Conservation (phyloP, 257 asterid species). For the Nicotiana paniculata region DNA sequence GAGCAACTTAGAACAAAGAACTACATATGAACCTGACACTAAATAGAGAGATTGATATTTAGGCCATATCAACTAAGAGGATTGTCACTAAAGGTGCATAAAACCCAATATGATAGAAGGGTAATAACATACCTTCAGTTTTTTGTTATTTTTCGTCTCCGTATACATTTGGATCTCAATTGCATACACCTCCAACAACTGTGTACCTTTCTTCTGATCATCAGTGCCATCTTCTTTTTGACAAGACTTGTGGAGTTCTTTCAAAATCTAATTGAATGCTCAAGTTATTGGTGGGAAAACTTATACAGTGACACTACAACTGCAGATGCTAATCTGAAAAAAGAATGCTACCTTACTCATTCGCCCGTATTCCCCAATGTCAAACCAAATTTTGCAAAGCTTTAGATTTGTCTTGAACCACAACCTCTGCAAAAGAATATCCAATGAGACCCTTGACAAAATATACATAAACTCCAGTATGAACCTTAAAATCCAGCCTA, state of each 20-base stretch:
- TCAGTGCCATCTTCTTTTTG: constrained; percentile 95
- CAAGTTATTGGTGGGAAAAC: not conserved
- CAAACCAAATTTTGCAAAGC: constrained; percentile 98
- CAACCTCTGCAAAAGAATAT: constrained; percentile 48
- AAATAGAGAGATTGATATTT: not conserved
- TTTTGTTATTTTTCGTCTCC: constrained; percentile 93
- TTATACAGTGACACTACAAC: not conserved
- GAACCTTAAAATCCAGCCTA: not conserved
- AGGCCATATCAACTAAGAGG: not conserved
- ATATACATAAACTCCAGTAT: not conserved
- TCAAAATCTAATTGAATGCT: constrained; percentile 55
- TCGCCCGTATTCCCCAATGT: constrained; percentile 84
- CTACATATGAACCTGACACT: not conserved
- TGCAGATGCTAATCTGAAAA: not conserved
- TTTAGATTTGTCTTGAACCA: constrained; percentile 99
- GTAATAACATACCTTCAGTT: constrained; percentile 60
- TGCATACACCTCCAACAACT: constrained; percentile 92
- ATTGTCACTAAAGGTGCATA: not conserved
- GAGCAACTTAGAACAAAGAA: not conserved
- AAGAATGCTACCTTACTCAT: constrained; percentile 71
- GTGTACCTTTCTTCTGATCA: constrained; percentile 99
- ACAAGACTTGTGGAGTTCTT: constrained; percentile 96
- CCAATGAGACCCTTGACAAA: constrained; percentile 2
- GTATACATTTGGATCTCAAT: constrained; percentile 98
- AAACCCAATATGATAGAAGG: not conserved